These are phyloP conservation scores for Rhizopogon sp. DNA, from an alignment of 768 basidiomycete genomes.

Conservation along the genomic window DNA sequence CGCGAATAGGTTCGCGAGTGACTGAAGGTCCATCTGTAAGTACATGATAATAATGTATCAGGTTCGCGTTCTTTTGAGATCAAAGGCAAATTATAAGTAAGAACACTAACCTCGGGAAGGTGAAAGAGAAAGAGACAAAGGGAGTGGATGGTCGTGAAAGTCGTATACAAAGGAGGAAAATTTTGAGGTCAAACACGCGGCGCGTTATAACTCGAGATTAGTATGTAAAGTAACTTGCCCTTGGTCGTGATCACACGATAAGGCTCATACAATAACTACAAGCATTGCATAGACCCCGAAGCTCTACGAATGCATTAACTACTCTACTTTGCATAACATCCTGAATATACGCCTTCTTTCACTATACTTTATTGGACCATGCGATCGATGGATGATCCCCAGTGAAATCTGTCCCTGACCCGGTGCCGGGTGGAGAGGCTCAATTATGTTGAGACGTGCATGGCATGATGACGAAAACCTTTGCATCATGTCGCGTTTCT, in stretches of 20 bases:
- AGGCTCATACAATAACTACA: neutral
- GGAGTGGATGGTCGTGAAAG: conserved; percentile 6
- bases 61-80: neutral
- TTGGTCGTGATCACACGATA: neutral
- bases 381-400: no score
- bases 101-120: neutral
- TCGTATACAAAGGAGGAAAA: conserved; percentile 12
- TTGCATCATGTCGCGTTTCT: no score
- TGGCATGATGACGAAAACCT: no score
- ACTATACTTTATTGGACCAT: no score
- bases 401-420: no score
- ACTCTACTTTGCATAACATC: neutral
- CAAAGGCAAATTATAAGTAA: neutral
- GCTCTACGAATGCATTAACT: neutral
- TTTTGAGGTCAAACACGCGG: conserved; percentile 3
- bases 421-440: no score
- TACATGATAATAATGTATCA: neutral
- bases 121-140: neutral
- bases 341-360: no score
- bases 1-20: conserved; percentile 72
- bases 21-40: conserved; percentile 63
- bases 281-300: no score
- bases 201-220: neutral
- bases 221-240: no score
- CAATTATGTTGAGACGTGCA: no score